Evolutionary conservation across 352 stramenopile genomes (phyloP), one percentile per base, ranked within the genome.

Genomic region (Pythium folliculosum): DNA sequence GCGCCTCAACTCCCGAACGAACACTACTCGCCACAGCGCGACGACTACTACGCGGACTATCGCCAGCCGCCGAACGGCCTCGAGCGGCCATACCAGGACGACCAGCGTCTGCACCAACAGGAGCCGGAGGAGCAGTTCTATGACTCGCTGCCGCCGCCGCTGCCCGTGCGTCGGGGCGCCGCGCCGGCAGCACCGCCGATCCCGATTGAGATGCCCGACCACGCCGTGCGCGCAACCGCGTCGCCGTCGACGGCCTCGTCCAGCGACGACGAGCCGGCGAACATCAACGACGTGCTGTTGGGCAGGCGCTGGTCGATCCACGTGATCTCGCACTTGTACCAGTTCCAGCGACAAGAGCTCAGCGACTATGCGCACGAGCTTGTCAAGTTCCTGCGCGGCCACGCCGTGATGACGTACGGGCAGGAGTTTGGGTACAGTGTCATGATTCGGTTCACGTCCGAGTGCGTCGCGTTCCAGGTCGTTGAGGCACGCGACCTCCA

Each of bases 381-480:
- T 12, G 65, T 75, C 21, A 77, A 72, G 37, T 75, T 69, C 35
- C 21, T 73, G 27, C 70, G 72, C 21, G 67, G 70, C 13, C 51
- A 60, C 14, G 62, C 63, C 8, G 30, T 71, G 7, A 73, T 70
- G 63, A 65, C 44, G 21, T 72, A 67, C 52, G 48, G 67, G 3
- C 55, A 75, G 55, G 69, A 75, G 51, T 75, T 61, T 58, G 69
- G 69, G 8, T 75, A 75, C 64, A 71, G 43, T 47, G 69, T 75
- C 22, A 65, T 57, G 48, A 72, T 75, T 27, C 50, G 60, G 25
- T 67, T 49, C 30, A 67, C 65, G 35, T 32, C 40, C 22, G 55
- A 72, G 23, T 64, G 53, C 19, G 47, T 75, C 30, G 49, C 40
- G 25, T 75, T 75, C 40, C 60, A 75, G 12, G 63, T 75, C 25